Conservation (phyloP, 495 filamentous ascomycete species). For the Friedmanniomyces simplex region DNA sequence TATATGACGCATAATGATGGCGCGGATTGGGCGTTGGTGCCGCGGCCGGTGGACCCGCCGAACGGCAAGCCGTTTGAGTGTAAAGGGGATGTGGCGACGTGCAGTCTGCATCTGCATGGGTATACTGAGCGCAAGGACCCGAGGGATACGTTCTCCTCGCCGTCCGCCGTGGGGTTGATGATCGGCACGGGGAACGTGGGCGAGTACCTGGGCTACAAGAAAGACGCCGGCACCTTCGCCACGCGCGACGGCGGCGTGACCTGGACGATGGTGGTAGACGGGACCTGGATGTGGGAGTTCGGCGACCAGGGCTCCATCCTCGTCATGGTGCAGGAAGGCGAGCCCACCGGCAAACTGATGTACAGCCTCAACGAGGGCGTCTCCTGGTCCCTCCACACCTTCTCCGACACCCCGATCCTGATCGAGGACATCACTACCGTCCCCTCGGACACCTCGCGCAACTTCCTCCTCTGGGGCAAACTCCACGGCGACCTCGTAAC, state of each 20-base stretch:
- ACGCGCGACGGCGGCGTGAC: conserved; percentile 77
- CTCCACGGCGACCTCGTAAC: conserved; percentile 45
- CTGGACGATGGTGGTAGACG: conserved; percentile 78
- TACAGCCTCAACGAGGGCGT: conserved; percentile 74
- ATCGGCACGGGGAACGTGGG: conserved; percentile 89
- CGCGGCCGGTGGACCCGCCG: conserved; percentile 56
- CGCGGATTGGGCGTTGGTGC: conserved; percentile 64
- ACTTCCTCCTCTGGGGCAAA: conserved; percentile 81
- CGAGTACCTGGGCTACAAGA: conserved; percentile 43
- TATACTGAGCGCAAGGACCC: conserved; percentile 81
- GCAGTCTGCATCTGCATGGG: conserved; percentile 83
- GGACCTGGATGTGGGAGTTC: conserved; percentile 81
- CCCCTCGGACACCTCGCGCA: conserved; percentile 76
- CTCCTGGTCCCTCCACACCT: conserved; percentile 63
- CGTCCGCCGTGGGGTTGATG: conserved; percentile 83
- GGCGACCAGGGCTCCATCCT: conserved; percentile 89
- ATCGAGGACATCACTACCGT: conserved; percentile 75
- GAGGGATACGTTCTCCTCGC: conserved; percentile 73
- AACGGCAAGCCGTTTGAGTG: conserved; percentile 63
- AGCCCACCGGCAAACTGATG: conserved; percentile 55
- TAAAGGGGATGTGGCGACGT: conserved; percentile 48
- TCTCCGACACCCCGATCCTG: conserved; percentile 56
- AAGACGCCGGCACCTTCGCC: conserved; percentile 74
- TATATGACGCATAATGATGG: conserved; percentile 96
- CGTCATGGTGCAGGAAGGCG: conserved; percentile 60